Percentiles rank a stretch among this genome's conserved stretches.
These are phyloP conservation scores for Globisporangium rhizosaccharum DNA, from an alignment of 352 stramenopile genomes.

Conservation along the genomic window DNA sequence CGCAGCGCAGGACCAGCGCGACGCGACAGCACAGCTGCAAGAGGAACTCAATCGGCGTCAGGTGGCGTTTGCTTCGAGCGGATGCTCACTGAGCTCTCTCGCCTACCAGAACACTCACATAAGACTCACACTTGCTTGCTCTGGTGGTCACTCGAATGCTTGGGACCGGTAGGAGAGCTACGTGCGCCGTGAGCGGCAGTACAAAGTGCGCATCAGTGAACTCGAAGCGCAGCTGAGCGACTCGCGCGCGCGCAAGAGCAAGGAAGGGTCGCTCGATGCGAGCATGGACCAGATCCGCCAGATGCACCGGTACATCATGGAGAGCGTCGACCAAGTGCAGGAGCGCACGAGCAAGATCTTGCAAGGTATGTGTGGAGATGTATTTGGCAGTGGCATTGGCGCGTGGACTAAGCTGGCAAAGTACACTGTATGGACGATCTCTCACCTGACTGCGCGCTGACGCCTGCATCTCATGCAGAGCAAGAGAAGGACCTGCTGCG, in stretches of 20 bases:
- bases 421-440: too few relatives aligned
- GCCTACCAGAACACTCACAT: too few relatives aligned
- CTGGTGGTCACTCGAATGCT: too few relatives aligned
- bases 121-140: neutral
- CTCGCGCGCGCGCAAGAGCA: constrained; percentile 65
- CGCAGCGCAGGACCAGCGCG: constrained; percentile 22
- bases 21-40: constrained; percentile 54
- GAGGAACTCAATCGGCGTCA: constrained; percentile 56
- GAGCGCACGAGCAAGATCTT: constrained; percentile 87
- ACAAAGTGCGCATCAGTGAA: constrained; percentile 82
- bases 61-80: constrained; percentile 6
- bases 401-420: too few relatives aligned
- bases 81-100: too few relatives aligned
- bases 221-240: constrained; percentile 66
- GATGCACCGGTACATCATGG: constrained; percentile 85
- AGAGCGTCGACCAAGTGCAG: constrained; percentile 90
- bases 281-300: constrained; percentile 74
- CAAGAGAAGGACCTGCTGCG: constrained; percentile 89
- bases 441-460: neutral
- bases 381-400: too few relatives aligned
- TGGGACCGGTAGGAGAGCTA: constrained; percentile 61
- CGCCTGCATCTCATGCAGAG: constrained; percentile 23
- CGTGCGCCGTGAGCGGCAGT: constrained; percentile 81
- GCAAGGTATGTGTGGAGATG: constrained; percentile 29
- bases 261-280: constrained; percentile 61